Conservation (phyloP, 805 yeast genomes). For the Ogataea methylovora region DNA sequence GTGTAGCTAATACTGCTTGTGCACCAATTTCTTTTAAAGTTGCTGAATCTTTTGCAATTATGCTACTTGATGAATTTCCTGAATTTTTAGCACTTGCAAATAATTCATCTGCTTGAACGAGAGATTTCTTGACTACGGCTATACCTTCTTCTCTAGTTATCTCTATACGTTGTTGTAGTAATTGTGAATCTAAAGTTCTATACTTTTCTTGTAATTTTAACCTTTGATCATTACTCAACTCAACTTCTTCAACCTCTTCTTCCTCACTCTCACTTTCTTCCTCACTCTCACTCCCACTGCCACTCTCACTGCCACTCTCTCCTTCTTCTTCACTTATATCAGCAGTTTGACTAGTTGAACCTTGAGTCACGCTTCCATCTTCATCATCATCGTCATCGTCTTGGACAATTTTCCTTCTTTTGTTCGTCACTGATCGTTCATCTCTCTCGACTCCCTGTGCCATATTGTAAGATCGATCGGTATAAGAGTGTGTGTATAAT, state of each 20-base stretch:
- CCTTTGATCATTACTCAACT: conserved; percentile 17
- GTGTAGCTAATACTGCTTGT: conserved; percentile 57
- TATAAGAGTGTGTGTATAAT: too few species aligned
- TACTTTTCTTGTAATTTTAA: conserved; percentile 19
- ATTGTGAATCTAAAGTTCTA: conserved; percentile 14
- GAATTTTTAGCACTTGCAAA: conserved; percentile 34
- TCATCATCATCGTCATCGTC: conserved; percentile 12
- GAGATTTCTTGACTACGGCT: conserved; percentile 33
- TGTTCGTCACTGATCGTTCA: conserved; percentile 4
- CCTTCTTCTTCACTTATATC: conserved; percentile 5
- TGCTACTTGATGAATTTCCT: conserved; percentile 24
- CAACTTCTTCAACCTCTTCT: conserved; percentile 4
- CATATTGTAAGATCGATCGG: too few species aligned
- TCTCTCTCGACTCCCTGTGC: conserved; percentile 30
- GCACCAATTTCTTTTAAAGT: conserved; percentile 53
- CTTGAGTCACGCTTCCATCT: too few species aligned
- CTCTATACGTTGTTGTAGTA: conserved; percentile 33
- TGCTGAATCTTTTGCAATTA: conserved; percentile 58
- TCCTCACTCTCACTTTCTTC: conserved; percentile 5
- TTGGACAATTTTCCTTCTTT: neutral
- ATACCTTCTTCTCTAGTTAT: conserved; percentile 56
- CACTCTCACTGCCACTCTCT: conserved; percentile 4
- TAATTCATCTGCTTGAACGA: conserved; percentile 38
- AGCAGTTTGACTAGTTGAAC: conserved; percentile 19
- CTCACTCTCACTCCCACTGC: conserved; percentile 3